These are phyloP conservation scores for Endoconidiophora polonica DNA, from an alignment of 2,329 filamentous ascomycete species.

Conservation along the genomic window DNA sequence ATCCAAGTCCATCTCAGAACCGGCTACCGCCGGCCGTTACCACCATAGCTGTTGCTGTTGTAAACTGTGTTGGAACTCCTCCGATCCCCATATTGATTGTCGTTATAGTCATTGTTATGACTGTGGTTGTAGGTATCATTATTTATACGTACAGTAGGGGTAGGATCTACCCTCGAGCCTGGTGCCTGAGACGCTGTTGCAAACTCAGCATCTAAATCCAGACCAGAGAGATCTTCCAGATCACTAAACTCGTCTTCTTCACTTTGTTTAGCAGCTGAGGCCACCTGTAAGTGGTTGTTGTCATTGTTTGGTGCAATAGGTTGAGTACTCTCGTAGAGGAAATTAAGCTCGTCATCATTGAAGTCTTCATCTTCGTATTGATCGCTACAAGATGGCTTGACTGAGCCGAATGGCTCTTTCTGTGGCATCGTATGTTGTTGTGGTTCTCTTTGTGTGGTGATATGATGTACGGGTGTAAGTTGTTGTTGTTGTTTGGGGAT, in stretches of 20 bases:
- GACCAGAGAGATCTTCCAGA: constrained; percentile 8
- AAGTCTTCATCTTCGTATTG: constrained; percentile 42
- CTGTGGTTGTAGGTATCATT: neutral
- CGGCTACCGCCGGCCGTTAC: neutral
- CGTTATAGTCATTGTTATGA: neutral
- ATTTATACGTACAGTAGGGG: constrained; percentile 11
- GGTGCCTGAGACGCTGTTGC: constrained; percentile 9
- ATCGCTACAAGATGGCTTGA: constrained; percentile 18
- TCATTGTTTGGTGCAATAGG: constrained; percentile 17
- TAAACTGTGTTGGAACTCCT: neutral
- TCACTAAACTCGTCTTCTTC: constrained; percentile 9
- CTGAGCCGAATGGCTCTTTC: neutral
- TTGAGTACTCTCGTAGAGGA: constrained; percentile 19
- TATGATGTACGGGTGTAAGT: neutral
- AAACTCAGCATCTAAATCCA: constrained; percentile 13
- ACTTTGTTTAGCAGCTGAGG: neutral
- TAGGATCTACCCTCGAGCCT: neutral
- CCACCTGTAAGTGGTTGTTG: neutral
- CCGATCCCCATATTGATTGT: neutral
- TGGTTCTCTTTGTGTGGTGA: neutral
- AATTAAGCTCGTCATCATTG: constrained; percentile 38
- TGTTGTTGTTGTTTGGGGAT: neutral
- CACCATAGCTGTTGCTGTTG: neutral
- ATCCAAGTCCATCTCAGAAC: neutral
- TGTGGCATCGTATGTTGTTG: neutral